These are phyloP conservation scores for Ceratocystis diversiconidia DNA, from an alignment of 2,329 filamentous ascomycete species.

Conservation along the genomic window DNA sequence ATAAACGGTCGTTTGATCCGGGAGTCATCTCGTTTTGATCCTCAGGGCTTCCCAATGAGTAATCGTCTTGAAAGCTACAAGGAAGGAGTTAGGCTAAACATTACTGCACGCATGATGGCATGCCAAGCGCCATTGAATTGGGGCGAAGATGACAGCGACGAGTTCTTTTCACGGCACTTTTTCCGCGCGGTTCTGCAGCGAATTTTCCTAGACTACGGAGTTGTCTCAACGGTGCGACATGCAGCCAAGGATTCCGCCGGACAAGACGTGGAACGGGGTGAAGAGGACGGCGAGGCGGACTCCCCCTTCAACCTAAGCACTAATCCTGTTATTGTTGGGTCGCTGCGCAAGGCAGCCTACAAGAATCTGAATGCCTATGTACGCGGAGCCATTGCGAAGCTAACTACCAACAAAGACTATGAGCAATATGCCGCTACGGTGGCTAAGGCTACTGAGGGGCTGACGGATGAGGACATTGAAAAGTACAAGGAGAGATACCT, in stretches of 20 bases:
- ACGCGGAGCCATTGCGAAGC: constrained; percentile 63
- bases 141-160: constrained; percentile 64
- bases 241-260: constrained; percentile 8
- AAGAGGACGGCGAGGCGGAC: constrained; percentile 19
- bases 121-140: constrained; percentile 92
- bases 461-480: constrained; percentile 64
- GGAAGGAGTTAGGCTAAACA: constrained; percentile 69
- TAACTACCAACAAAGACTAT: constrained; percentile 45
- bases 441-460: constrained; percentile 45
- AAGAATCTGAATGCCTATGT: constrained; percentile 61
- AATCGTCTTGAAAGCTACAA: constrained; percentile 46
- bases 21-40: constrained; percentile 62
- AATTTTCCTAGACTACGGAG: constrained; percentile 74
- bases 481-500: constrained; percentile 52
- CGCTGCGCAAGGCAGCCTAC: constrained; percentile 68
- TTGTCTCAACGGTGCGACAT: constrained; percentile 49
- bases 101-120: constrained; percentile 96
- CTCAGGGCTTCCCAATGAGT: constrained; percentile 90
- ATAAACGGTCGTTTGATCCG: constrained; percentile 53
- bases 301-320: constrained; percentile 45
- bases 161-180: constrained; percentile 86
- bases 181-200: constrained; percentile 82
- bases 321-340: constrained; percentile 74
- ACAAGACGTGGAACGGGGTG: constrained; percentile 22
- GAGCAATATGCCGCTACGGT: constrained; percentile 47